phyloP scores from a whole-genome alignment of 257 asterid species.

The Gentiana dahurica region DNA sequence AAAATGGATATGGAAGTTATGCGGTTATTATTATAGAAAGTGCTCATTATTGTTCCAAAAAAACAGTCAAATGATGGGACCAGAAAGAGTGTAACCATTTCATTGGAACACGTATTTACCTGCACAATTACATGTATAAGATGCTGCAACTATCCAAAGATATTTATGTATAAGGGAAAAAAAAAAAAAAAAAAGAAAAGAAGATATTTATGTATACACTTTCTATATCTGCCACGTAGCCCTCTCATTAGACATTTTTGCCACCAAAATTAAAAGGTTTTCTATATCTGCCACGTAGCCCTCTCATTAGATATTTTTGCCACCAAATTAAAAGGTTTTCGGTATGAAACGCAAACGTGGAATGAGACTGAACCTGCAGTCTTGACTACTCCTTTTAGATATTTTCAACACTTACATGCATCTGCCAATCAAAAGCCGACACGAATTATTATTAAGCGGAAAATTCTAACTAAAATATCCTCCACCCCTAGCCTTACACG shows the following conservation, averaged over 20 bases:
- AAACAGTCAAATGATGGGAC: too few relatives aligned
- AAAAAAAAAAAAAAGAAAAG: too few relatives aligned
- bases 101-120: too few relatives aligned
- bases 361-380: not conserved
- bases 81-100: too few relatives aligned
- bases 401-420: too few relatives aligned
- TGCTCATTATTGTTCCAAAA: too few relatives aligned
- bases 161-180: constrained; percentile 12
- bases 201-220: constrained; percentile 10
- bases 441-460: too few relatives aligned
- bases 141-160: not conserved
- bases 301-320: constrained; percentile 6
- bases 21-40: too few relatives aligned
- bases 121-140: too few relatives aligned
- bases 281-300: constrained; percentile 12
- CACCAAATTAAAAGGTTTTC: not conserved
- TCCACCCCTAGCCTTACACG: constrained; percentile 9
- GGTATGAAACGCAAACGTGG: constrained; percentile 9
- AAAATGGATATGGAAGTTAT: too few relatives aligned
- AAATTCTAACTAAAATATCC: not conserved
- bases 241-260: constrained; percentile 6
- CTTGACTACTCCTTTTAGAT: too few relatives aligned
- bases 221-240: constrained; percentile 12
- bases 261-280: not conserved
- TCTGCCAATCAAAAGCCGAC: too few relatives aligned